Evolutionary conservation across 352 stramenopile species (phyloP).

Genomic region (Pythium aquatile): DNA sequence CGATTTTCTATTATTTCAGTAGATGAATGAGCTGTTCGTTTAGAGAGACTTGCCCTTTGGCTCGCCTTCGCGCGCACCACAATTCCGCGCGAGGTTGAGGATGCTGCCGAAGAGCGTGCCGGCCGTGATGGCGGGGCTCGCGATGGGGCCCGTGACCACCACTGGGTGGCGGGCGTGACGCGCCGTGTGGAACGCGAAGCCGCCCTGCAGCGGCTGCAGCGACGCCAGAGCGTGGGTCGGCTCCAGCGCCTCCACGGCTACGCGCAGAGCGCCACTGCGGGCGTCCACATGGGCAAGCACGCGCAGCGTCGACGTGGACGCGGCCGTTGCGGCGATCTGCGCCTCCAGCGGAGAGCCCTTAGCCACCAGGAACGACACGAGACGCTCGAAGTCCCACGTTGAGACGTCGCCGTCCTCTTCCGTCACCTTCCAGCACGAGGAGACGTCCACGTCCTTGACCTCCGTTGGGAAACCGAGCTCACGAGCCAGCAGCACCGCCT

Average conservation of each 20-base stretch:
- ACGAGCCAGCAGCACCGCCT: conserved; percentile 91
- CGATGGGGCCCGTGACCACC: conserved; percentile 78
- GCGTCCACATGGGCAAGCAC: conserved; percentile 63
- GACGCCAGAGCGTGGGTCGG: conserved; percentile 54
- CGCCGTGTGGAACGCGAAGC: conserved; percentile 77
- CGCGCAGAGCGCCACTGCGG: conserved; percentile 41
- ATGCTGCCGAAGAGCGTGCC: conserved; percentile 79
- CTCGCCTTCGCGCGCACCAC: conserved; percentile 43
- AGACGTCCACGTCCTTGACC: conserved; percentile 64
- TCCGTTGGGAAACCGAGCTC: conserved; percentile 89
- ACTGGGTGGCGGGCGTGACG: conserved; percentile 73
- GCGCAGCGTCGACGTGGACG: conserved; percentile 37
- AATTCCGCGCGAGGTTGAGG: conserved; percentile 68
- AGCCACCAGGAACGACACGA: conserved; percentile 52
- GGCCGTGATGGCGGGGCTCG: conserved; percentile 70
- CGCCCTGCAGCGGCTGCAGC: conserved; percentile 66
- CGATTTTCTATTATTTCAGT: neutral
- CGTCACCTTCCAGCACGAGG: conserved; percentile 40
- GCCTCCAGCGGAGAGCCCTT: conserved; percentile 41
- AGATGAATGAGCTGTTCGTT: conserved; percentile 1
- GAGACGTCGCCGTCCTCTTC: conserved; percentile 29
- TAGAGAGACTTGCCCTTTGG: neutral
- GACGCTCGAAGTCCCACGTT: conserved; percentile 51
- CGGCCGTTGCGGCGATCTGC: conserved; percentile 32
- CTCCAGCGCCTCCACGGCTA: conserved; percentile 45